These are phyloP conservation scores for Nannochloropsis salina DNA, from an alignment of 108 stramenopile species.

Conservation along the genomic window DNA sequence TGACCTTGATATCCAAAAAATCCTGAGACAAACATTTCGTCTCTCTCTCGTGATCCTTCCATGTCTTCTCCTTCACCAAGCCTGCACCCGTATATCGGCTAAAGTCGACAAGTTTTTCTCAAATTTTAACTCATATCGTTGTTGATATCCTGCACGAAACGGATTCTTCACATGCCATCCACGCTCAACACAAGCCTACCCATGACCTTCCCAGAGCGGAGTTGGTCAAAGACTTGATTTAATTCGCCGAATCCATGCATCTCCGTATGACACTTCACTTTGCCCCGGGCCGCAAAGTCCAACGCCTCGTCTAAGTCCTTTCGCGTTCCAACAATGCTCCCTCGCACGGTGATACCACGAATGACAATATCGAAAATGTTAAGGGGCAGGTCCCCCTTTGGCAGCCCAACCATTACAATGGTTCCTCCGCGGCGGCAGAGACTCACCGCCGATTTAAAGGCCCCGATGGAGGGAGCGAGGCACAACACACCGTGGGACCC, in stretches of 20 bases:
- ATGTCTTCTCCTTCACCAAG: no score
- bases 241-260: constrained; percentile 2
- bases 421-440: constrained; percentile 10
- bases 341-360: constrained; percentile 23
- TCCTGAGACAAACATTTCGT: no score
- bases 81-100: no score
- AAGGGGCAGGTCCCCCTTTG: neutral
- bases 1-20: no score
- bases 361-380: constrained; percentile 24
- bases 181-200: constrained; percentile 19
- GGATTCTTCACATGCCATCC: no score
- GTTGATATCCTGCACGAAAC: no score
- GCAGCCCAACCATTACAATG: constrained; percentile 22
- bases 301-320: constrained; percentile 18
- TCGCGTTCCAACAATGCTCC: constrained; percentile 26
- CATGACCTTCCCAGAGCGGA: neutral
- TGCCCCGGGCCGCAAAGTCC: constrained; percentile 24
- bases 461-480: constrained; percentile 20
- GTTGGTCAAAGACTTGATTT: constrained; percentile 12
- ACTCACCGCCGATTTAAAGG: constrained; percentile 1
- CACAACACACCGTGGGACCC: constrained; percentile 16
- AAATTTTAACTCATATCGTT: no score
- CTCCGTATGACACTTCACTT: constrained; percentile 20
- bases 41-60: no score
- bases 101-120: no score